Evolutionary conservation across 2,329 filamentous ascomycete species (phyloP).

Genomic region (Paraphaeosphaeria sporulosa): DNA sequence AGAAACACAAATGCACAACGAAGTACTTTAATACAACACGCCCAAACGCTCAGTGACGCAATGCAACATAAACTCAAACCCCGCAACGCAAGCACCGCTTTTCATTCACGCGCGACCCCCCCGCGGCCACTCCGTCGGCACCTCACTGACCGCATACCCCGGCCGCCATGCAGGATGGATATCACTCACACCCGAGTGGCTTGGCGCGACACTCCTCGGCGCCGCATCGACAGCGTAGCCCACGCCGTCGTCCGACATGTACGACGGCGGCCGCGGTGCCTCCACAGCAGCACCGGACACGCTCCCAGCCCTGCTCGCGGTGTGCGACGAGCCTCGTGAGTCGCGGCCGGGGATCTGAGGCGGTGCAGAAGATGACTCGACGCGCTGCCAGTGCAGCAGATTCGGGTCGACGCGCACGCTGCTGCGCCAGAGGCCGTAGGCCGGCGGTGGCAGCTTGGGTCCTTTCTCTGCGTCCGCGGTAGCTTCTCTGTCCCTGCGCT

Average conservation of each 20-base stretch:
- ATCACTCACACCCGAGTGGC: conserved; percentile 37
- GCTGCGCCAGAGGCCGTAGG: conserved; percentile 84
- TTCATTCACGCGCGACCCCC: neutral
- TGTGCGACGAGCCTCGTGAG: neutral
- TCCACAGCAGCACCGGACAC: conserved; percentile 13
- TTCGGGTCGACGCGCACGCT: conserved; percentile 84
- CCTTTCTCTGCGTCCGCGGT: conserved; percentile 29
- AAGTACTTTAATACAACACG: neutral
- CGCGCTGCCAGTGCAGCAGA: conserved; percentile 80
- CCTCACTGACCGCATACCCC: conserved; percentile 41
- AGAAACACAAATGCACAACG: neutral
- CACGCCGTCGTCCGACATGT: conserved; percentile 77
- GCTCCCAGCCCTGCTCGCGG: conserved; percentile 9
- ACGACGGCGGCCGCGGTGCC: conserved; percentile 71
- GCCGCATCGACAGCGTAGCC: conserved; percentile 74
- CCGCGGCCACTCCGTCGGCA: conserved; percentile 19
- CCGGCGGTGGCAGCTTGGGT: conserved; percentile 66
- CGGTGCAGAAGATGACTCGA: conserved; percentile 20
- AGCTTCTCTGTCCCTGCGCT: neutral
- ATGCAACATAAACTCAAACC: neutral
- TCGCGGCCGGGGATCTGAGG: neutral
- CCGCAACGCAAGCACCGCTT: neutral
- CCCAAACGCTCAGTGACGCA: conserved; percentile 7
- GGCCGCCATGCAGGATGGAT: conserved; percentile 49
- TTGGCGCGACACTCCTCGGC: conserved; percentile 43